Evolutionary conservation across 2,329 filamentous ascomycete species (phyloP).

Genomic region (Hymenoscyphus repandus): DNA sequence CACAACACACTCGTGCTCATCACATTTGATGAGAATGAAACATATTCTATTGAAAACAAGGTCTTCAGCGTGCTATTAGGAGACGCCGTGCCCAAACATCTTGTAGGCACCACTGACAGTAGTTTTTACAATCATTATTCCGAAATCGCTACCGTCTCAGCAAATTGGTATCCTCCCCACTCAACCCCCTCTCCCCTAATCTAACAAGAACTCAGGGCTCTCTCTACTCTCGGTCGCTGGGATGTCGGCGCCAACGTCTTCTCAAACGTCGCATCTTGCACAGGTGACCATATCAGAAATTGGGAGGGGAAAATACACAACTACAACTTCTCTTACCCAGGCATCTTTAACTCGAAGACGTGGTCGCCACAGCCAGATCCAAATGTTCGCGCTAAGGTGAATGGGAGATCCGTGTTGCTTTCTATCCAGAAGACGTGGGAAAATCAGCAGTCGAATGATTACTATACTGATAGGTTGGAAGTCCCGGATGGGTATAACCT

Average conservation of each 20-base stretch:
- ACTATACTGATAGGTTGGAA: constrained; percentile 23
- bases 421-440: constrained; percentile 27
- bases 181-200: neutral
- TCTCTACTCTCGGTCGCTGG: constrained; percentile 65
- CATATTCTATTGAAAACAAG: constrained; percentile 61
- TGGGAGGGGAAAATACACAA: constrained; percentile 31
- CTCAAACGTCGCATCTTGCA: constrained; percentile 52
- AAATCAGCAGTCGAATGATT: constrained; percentile 20
- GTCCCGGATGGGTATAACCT: constrained; percentile 13
- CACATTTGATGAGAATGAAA: constrained; percentile 75
- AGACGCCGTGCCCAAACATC: constrained; percentile 60
- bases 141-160: constrained; percentile 58
- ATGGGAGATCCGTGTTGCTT: constrained; percentile 29
- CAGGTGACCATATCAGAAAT: constrained; percentile 44
- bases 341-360: constrained; percentile 31
- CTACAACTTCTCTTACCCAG: constrained; percentile 42
- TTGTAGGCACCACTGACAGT: constrained; percentile 62
- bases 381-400: constrained; percentile 24
- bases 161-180: constrained; percentile 52
- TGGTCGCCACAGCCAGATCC: constrained; percentile 33
- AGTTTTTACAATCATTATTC: constrained; percentile 73
- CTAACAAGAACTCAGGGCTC: constrained; percentile 30
- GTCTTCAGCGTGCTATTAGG: constrained; percentile 69
- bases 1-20: constrained; percentile 69
- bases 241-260: constrained; percentile 71